Evolutionary conservation across 2,329 filamentous ascomycete species (phyloP).

Genomic region (Penicillium sp.): DNA sequence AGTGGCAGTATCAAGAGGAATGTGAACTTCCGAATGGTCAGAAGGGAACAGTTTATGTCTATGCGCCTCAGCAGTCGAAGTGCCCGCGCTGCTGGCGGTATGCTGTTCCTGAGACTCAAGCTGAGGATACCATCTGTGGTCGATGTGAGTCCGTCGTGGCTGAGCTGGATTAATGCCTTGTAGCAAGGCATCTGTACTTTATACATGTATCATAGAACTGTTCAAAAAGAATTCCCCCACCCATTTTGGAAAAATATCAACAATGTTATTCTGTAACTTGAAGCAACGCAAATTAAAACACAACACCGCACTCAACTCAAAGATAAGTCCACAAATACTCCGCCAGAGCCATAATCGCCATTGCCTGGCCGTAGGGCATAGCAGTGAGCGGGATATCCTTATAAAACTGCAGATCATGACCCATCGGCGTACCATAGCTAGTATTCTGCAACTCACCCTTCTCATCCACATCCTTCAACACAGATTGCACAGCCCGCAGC

Average conservation of each 20-base stretch:
- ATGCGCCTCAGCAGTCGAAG: slow-evolving; percentile 64
- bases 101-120: slow-evolving; percentile 57
- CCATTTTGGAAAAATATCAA: no score
- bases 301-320: no score
- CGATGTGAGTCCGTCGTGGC: slow-evolving; percentile 72
- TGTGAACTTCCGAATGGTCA: slow-evolving; percentile 42
- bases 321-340: slow-evolving; percentile 70
- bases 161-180: slow-evolving; percentile 30
- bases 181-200: slow-evolving; percentile 11
- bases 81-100: slow-evolving; percentile 91
- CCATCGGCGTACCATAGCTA: slow-evolving; percentile 81
- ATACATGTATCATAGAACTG: slow-evolving; percentile 4
- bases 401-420: slow-evolving; percentile 73
- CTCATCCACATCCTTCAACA: slow-evolving; percentile 53
- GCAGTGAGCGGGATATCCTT: slow-evolving; percentile 75
- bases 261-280: no score
- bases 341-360: slow-evolving; percentile 80
- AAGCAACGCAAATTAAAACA: no score
- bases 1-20: slow-evolving; percentile 50
- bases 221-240: background rate
- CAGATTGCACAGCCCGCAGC: background rate
- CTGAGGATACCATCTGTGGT: slow-evolving; percentile 69
- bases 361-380: slow-evolving; percentile 84
- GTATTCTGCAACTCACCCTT: slow-evolving; percentile 74
- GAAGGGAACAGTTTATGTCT: slow-evolving; percentile 44